Percentiles rank a stretch among this genome's conserved stretches.
These are phyloP conservation scores for Anthracocystis panici-leucophaei DNA, from an alignment of 1,284 basidiomycete genomes.

Conservation along the genomic window DNA sequence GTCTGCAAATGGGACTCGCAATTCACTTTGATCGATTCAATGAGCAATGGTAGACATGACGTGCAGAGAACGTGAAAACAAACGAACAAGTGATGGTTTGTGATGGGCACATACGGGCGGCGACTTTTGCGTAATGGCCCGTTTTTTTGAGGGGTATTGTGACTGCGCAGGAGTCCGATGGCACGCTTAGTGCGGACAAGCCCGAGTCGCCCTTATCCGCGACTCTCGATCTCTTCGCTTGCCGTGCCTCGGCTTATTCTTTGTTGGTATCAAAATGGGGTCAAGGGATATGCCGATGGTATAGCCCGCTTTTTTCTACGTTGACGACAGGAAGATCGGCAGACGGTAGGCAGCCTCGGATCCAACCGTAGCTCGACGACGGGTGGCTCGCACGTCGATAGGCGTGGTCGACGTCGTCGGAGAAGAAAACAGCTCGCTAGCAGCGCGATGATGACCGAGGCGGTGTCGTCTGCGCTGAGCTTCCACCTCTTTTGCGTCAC, in stretches of 20 bases:
- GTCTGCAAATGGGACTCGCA: constrained; percentile 14
- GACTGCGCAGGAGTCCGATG: neutral
- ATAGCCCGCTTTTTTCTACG: constrained; percentile 2
- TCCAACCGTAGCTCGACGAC: constrained; percentile 39
- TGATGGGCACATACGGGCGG: neutral
- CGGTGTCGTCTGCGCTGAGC: constrained; percentile 25
- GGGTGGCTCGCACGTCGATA: constrained; percentile 10
- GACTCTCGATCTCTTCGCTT: no score
- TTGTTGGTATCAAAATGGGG: neutral
- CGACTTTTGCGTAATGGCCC: neutral
- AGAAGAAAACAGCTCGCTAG: constrained; percentile 23
- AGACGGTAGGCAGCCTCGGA: constrained; percentile 28
- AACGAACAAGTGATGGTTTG: neutral
- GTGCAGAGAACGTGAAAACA: neutral
- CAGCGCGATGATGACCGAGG: constrained; percentile 28
- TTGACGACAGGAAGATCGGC: constrained; percentile 10
- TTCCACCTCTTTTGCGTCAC: neutral
- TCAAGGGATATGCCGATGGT: neutral
- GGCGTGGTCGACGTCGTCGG: neutral
- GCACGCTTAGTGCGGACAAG: neutral
- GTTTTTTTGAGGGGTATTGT: neutral
- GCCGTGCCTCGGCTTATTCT: neutral
- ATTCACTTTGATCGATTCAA: constrained; percentile 15
- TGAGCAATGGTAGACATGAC: constrained; percentile 16
- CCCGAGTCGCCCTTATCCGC: no score